Conservation (phyloP, 2,329 filamentous ascomycete species). For the Hypoxylon rubiginosum region DNA sequence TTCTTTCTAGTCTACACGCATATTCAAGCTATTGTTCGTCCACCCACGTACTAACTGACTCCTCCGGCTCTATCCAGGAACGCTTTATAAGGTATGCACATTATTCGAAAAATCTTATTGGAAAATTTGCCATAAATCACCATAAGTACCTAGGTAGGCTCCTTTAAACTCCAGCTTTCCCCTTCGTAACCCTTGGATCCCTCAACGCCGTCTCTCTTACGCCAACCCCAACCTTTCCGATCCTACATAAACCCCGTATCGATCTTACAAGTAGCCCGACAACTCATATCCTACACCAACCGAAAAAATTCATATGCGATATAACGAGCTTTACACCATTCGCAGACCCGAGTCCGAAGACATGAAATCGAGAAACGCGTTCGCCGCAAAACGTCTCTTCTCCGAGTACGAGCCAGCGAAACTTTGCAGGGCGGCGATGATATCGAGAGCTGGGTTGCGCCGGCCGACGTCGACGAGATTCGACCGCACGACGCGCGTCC, state of each 20-base stretch:
- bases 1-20: too few species aligned
- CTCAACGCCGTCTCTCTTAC: neutral
- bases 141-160: too few species aligned
- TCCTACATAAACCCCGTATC: too few species aligned
- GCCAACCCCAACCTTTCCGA: neutral
- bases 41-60: too few species aligned
- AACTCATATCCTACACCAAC: too few species aligned
- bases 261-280: too few species aligned
- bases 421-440: neutral
- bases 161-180: neutral
- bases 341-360: neutral
- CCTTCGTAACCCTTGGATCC: neutral
- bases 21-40: too few species aligned
- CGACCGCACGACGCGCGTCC: neutral
- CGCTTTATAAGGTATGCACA: too few species aligned
- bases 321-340: slow-evolving; percentile 1
- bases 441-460: neutral
- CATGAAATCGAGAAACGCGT: slow-evolving; percentile 1
- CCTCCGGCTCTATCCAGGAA: too few species aligned
- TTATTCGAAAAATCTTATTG: too few species aligned
- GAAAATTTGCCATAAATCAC: too few species aligned
- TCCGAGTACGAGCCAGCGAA: neutral
- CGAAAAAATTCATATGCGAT: neutral
- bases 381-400: neutral
- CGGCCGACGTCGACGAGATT: neutral